Evolutionary conservation across 805 yeast species (phyloP).

Genomic region (Saccharomyces jurei): DNA sequence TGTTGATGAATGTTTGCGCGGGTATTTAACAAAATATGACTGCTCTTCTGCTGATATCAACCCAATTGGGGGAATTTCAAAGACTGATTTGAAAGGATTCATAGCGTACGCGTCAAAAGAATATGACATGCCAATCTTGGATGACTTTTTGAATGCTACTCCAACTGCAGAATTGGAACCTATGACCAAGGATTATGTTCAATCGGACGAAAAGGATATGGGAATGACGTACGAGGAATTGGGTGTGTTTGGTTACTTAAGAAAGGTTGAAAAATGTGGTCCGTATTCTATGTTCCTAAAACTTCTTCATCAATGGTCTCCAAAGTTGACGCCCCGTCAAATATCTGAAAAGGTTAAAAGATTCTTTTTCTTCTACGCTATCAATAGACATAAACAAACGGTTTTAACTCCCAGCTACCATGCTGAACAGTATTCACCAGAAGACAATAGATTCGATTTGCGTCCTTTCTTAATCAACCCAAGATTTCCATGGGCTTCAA

Average conservation of each 20-base stretch:
- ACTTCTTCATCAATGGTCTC: conserved; percentile 87
- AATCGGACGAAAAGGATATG: conserved; percentile 96
- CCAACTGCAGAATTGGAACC: conserved; percentile 99
- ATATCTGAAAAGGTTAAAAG: conserved; percentile 88
- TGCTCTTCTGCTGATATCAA: conserved; percentile 95
- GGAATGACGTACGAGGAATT: conserved; percentile 96
- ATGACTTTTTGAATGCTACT: conserved; percentile 76
- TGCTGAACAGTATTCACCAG: conserved; percentile 97
- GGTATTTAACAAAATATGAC: conserved; percentile 93
- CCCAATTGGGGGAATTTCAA: conserved; percentile 98
- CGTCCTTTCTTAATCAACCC: conserved; percentile 94
- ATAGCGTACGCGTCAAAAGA: conserved; percentile 67
- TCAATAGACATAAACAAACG: conserved; percentile 95
- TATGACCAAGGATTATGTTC: conserved; percentile 83
- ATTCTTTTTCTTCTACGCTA: conserved; percentile 88
- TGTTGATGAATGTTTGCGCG: conserved; percentile 93
- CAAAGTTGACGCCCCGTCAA: conserved; percentile 69
- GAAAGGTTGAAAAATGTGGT: conserved; percentile 92
- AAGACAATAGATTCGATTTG: conserved; percentile 91
- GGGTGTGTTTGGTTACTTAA: conserved; percentile 78
- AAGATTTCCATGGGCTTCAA: conserved; percentile 79
- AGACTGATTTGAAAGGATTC: conserved; percentile 81
- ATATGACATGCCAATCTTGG: conserved; percentile 69
- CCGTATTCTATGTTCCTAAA: conserved; percentile 92
- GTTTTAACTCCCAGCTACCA: conserved; percentile 96